Evolutionary conservation across 1,284 basidiomycete species (phyloP), one percentile per base, ranked within the genome.

Genomic region (Heterobasidion annosum): DNA sequence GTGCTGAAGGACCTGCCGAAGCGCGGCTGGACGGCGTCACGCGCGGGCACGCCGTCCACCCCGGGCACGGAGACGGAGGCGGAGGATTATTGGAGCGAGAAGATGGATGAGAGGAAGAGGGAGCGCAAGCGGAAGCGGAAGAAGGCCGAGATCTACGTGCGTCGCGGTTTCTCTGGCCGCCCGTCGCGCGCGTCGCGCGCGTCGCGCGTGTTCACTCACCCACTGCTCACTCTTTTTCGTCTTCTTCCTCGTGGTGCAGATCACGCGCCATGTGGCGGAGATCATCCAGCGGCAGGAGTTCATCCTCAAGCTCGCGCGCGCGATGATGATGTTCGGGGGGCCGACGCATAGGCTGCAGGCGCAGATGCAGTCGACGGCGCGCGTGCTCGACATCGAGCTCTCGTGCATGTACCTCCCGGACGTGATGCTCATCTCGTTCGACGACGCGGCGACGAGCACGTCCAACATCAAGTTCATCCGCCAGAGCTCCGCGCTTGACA

Each of bases 251-350:
- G 50, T 18, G 18, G 25, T 4, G 25, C 63, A 91, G 87, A 94
- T 95, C 60, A 93, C 93, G 42, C 88, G 87, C 62, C 93, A 95
- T 64, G 88, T 95, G 18, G 54, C 58, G 18, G 54, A 54, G 55
- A 88, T 95, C 59, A 76, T 95, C 49, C 83, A 87, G 62, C 79
- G 94, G 16, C 92, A 96, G 67, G 88, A 94, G 60, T 96, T 96
- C 71, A 77, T 97, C 56, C 73, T 95, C 67, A 96, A 96, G 73
- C 80, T 96, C 43, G 81, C 88, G 15, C 81, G 93, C 48, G 85
- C 91, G 8, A 81, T 97, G 75, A 95, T 96, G 91, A 94, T 94
- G 91, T 96, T 94, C 61, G 92, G 92, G 43, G 90, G 86, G 2
- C 93, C 93, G n/a, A 84, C 86, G 1, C 92, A 96, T 68, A 84